A percentile compares a stretch with the other conserved stretches of the same genome.
Evolutionary conservation across 148 eudicot genomes (phyloP).

Genomic region (Silene latifolia): DNA sequence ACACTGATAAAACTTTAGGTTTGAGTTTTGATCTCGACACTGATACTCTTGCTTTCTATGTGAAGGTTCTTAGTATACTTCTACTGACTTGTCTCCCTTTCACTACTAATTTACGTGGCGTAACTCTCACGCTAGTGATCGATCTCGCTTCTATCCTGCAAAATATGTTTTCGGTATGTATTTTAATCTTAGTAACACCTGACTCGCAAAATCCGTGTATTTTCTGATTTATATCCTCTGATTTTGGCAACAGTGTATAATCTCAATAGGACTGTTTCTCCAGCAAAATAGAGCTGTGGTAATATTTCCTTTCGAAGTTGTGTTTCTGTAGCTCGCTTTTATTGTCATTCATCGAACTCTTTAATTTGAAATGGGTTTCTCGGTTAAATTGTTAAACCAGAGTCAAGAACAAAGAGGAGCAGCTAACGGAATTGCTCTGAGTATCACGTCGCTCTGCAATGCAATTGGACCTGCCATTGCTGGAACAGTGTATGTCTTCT

Average conservation of each 20-base stretch:
- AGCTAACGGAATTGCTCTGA: constrained; percentile 62
- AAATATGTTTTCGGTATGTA: constrained; percentile 35
- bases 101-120: constrained; percentile 28
- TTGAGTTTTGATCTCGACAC: neutral
- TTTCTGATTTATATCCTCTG: neutral
- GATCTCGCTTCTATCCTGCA: constrained; percentile 33
- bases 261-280: constrained; percentile 36
- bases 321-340: too few species aligned
- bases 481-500: constrained; percentile 49
- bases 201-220: too few species aligned
- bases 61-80: constrained; percentile 34
- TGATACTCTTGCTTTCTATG: constrained; percentile 10
- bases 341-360: neutral
- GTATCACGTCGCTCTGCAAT: constrained; percentile 57
- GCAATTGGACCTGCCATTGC: constrained; percentile 68
- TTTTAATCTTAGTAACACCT: neutral
- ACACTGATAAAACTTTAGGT: neutral
- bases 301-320: constrained; percentile 4
- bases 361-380: neutral
- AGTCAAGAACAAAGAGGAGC: constrained; percentile 63
- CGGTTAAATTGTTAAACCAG: constrained; percentile 25
- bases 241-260: constrained; percentile 25
- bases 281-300: constrained; percentile 46
- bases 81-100: constrained; percentile 35
- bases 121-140: constrained; percentile 20